These are phyloP conservation scores for Panus rudis DNA, from an alignment of 768 basidiomycete genomes.

Conservation along the genomic window DNA sequence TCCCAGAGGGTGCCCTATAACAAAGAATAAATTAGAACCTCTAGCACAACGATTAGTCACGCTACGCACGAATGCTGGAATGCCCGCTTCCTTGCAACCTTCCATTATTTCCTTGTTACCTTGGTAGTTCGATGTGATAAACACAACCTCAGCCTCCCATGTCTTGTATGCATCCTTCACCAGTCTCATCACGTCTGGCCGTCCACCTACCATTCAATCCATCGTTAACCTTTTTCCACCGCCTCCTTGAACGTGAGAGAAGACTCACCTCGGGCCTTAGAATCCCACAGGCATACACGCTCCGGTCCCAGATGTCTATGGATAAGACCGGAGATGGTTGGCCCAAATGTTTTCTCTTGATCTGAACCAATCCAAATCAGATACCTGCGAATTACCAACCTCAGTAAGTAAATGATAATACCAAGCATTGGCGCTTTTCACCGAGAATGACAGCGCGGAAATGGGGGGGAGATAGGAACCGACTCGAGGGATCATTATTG, in stretches of 20 bases:
- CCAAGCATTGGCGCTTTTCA: not conserved
- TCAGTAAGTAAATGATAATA: not conserved
- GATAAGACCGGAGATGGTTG: slow-evolving; percentile 35
- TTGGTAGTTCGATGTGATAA: slow-evolving; percentile 35
- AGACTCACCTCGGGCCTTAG: slow-evolving; percentile 27
- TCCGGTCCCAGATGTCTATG: slow-evolving; percentile 31
- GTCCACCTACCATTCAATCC: slow-evolving; percentile 24
- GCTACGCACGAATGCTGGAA: slow-evolving; percentile 30
- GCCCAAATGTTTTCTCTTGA: slow-evolving; percentile 38
- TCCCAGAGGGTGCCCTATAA: slow-evolving; percentile 32
- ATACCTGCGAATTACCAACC: slow-evolving; percentile 21
- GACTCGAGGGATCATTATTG: not conserved
- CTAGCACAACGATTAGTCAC: not conserved
- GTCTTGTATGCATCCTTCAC: slow-evolving; percentile 29
- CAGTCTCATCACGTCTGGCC: slow-evolving; percentile 33
- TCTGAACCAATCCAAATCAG: slow-evolving; percentile 39
- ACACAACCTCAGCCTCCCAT: slow-evolving; percentile 35
- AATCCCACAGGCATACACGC: slow-evolving; percentile 35
- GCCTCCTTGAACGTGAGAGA: not conserved
- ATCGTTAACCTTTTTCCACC: not conserved
- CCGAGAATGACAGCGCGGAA: slow-evolving; percentile 9
- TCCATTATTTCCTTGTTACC: slow-evolving; percentile 38
- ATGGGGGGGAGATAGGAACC: not conserved
- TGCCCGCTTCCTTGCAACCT: slow-evolving; percentile 29
- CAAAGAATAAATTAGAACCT: slow-evolving; percentile 1